phyloP scores from a whole-genome alignment of 495 filamentous ascomycete genomes.

The Trichoderma reesei region DNA sequence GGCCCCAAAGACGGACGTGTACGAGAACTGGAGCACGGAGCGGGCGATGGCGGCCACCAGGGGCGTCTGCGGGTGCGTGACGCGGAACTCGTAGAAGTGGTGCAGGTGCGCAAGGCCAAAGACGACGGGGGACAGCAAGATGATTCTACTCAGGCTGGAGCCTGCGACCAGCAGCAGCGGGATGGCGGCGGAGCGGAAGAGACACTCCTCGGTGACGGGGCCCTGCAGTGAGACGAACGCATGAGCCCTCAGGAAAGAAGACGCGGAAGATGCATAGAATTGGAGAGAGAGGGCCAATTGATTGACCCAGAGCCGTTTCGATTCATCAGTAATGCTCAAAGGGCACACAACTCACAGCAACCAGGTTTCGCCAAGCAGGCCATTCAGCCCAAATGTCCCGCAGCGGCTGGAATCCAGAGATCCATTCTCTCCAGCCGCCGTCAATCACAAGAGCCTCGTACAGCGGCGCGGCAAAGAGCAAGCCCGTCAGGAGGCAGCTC shows the following conservation, averaged over 20 bases:
- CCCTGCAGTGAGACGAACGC: slow-evolving; percentile 40
- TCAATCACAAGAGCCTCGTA: slow-evolving; percentile 67
- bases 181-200: slow-evolving; percentile 80
- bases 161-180: slow-evolving; percentile 74
- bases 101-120: slow-evolving; percentile 94
- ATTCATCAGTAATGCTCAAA: neutral
- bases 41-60: slow-evolving; percentile 50
- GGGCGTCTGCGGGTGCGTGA: slow-evolving; percentile 65
- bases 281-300: no score
- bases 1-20: slow-evolving; percentile 88
- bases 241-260: neutral
- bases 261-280: neutral
- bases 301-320: no score
- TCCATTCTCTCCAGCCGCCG: slow-evolving; percentile 57
- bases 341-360: slow-evolving; percentile 31
- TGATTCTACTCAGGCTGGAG: slow-evolving; percentile 43
- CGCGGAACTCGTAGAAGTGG: slow-evolving; percentile 89
- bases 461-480: slow-evolving; percentile 79
- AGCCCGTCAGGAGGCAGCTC: slow-evolving; percentile 54
- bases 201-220: slow-evolving; percentile 82
- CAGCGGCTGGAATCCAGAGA: slow-evolving; percentile 26
- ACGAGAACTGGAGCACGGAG: slow-evolving; percentile 77
- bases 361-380: slow-evolving; percentile 48
- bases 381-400: slow-evolving; percentile 28
- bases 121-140: slow-evolving; percentile 76